These are phyloP conservation scores for Tieghemostelium lacteum DNA, from an alignment of 78 protist genomes.

Conservation along the genomic window DNA sequence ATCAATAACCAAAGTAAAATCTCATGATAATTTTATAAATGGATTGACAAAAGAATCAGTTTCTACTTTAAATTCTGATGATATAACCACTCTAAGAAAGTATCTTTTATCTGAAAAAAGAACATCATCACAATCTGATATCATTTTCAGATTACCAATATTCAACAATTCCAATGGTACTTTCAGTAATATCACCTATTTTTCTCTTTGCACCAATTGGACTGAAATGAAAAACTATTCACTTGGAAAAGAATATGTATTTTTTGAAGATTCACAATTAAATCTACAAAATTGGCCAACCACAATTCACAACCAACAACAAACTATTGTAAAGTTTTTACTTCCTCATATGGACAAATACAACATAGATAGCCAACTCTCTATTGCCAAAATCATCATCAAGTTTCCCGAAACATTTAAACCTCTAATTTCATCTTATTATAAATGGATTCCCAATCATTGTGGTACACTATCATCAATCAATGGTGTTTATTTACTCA, in stretches of 20 bases:
- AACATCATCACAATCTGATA: not conserved
- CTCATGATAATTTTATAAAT: not conserved
- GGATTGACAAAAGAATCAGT: not conserved
- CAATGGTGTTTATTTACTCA: not conserved
- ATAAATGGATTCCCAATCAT: not conserved
- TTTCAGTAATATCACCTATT: not conserved
- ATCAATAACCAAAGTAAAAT: not conserved
- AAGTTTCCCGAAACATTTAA: too few relatives aligned
- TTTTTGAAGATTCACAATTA: not conserved
- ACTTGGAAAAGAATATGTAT: not conserved
- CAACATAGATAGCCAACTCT: not conserved
- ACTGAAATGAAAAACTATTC: not conserved
- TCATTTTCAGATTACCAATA: not conserved
- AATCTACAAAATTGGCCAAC: not conserved
- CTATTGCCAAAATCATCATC: not conserved
- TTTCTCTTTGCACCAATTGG: not conserved
- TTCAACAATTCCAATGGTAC: slow-evolving; percentile 8
- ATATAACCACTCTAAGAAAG: not conserved
- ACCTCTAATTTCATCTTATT: not conserved
- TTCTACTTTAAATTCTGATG: not conserved
- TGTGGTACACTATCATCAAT: not conserved
- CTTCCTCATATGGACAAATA: not conserved
- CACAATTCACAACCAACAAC: not conserved
- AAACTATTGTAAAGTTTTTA: not conserved
- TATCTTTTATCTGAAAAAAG: not conserved